Percentiles rank a stretch among this genome's conserved stretches.
These are phyloP conservation scores for Avena sativa DNA, from an alignment of 176 grass and related monocot species.

Conservation along the genomic window DNA sequence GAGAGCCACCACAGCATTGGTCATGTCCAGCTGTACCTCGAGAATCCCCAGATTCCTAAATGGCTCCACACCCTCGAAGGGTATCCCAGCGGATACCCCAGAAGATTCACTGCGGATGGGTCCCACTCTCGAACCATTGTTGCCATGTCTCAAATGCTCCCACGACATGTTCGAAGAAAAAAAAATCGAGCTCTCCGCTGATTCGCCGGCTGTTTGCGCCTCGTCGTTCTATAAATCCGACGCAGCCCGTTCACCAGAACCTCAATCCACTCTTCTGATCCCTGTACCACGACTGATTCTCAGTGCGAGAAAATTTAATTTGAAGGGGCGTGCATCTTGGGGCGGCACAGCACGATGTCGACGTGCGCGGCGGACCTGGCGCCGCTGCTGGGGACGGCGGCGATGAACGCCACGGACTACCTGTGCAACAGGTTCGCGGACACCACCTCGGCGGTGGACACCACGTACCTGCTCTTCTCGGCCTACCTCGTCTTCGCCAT, in stretches of 20 bases:
- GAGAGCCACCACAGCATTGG: neutral
- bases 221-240: slow-evolving; percentile 37
- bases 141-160: neutral
- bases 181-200: neutral
- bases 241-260: slow-evolving; percentile 1
- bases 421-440: slow-evolving; percentile 76
- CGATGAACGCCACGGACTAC: slow-evolving; percentile 61
- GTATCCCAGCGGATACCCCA: neutral
- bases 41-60: slow-evolving; percentile 23
- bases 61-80: neutral
- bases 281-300: neutral
- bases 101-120: slow-evolving; percentile 47
- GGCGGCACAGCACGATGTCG: slow-evolving; percentile 48
- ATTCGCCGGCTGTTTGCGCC: neutral
- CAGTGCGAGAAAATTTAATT: neutral
- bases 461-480: slow-evolving; percentile 97
- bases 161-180: neutral
- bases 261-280: neutral
- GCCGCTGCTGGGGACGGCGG: slow-evolving; percentile 63
- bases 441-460: slow-evolving; percentile 70
- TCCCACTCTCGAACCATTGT: neutral
- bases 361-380: slow-evolving; percentile 72
- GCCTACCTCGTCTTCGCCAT: slow-evolving; percentile 95
- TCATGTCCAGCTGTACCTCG: neutral
- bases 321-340: neutral